Percentiles rank a stretch among this genome's conserved stretches.
Conservation (phyloP, 106 monocot species). For the Dendrobium chrysotoxum region DNA sequence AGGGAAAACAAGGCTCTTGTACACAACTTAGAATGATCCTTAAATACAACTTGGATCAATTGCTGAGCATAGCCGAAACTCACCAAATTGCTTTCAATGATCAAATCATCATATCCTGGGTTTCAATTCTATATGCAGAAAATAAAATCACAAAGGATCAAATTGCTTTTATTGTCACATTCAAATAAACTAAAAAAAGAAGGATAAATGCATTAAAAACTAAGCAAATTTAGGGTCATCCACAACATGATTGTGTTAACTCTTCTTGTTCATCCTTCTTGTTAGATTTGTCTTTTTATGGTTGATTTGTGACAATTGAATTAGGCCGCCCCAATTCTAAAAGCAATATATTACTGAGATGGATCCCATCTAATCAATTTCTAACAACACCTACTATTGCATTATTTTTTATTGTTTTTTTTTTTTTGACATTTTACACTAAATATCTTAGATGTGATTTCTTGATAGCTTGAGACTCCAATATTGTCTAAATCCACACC, state of each 20-base stretch:
- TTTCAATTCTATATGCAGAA: background rate
- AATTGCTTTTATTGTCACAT: background rate
- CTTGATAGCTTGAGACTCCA: slow-evolving; percentile 98
- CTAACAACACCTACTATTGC: background rate
- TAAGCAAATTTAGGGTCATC: background rate
- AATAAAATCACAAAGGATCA: background rate
- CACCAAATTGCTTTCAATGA: background rate
- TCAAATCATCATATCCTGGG: background rate
- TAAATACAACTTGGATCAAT: background rate
- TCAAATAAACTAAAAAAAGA: background rate
- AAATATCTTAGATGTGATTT: slow-evolving; percentile 4
- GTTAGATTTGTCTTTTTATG: background rate
- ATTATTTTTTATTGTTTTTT: too few relatives aligned
- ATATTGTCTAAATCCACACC: slow-evolving; percentile 92
- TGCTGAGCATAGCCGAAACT: background rate
- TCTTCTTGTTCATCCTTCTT: background rate
- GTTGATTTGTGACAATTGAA: background rate
- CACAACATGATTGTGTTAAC: background rate
- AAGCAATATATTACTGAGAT: background rate
- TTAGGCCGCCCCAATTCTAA: background rate
- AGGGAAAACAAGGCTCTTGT: background rate
- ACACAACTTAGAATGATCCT: background rate
- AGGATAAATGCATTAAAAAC: background rate
- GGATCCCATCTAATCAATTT: background rate
- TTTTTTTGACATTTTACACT: background rate